Evolutionary conservation across 139 green algal species (phyloP).

Genomic region (Edaphochlamys debaryana): DNA sequence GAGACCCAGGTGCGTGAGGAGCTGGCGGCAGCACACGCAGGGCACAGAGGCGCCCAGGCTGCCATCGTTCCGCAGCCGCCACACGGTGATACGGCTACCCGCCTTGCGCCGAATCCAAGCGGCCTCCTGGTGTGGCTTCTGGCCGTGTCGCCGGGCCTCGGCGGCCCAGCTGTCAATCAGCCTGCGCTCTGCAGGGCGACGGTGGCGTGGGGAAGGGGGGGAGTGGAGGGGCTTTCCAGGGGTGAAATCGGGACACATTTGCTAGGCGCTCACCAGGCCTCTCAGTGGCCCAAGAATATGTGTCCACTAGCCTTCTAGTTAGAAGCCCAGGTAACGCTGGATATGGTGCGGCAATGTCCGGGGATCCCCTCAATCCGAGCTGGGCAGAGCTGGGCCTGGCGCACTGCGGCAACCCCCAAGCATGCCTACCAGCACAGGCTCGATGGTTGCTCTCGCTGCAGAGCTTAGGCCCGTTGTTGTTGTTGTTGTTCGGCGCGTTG

Average conservation of each 20-base stretch:
- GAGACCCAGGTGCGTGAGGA: conserved; percentile 67
- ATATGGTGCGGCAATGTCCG: no score
- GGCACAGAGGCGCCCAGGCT: conserved; percentile 67
- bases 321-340: no score
- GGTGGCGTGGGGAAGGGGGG: no score
- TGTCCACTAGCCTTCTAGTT: no score
- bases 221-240: no score
- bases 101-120: conserved; percentile 78
- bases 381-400: no score
- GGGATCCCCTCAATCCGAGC: no score
- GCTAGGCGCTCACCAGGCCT: no score
- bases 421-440: conserved; percentile 45
- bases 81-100: conserved; percentile 60
- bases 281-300: no score
- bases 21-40: conserved; percentile 68
- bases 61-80: conserved; percentile 68
- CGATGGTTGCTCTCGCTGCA: conserved; percentile 31
- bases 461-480: conserved; percentile 33
- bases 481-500: conserved; percentile 31
- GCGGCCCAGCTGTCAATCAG: conserved; percentile 50
- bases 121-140: conserved; percentile 56
- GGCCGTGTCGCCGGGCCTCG: conserved; percentile 61
- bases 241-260: no score
- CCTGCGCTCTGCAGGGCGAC: conserved; percentile 47
- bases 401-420: no score